These are phyloP conservation scores for Scutellaria galericulata DNA, from an alignment of 257 asterid genomes.

Conservation along the genomic window DNA sequence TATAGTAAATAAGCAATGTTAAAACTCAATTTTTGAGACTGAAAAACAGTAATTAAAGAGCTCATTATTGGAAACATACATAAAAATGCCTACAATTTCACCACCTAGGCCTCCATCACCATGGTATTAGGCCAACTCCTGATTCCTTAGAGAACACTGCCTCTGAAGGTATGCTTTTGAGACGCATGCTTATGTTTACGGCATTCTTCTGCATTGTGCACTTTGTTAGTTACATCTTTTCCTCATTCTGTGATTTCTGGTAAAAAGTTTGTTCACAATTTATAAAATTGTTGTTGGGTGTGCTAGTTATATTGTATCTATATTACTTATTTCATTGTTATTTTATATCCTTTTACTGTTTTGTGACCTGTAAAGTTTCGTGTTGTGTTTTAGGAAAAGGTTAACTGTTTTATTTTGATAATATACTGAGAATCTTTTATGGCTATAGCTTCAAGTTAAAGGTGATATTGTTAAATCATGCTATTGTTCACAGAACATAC, in stretches of 20 bases:
- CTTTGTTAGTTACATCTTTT: not conserved
- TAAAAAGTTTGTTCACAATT: not conserved
- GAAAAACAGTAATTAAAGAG: too few relatives aligned
- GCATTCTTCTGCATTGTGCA: not conserved
- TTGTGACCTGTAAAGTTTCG: too few relatives aligned
- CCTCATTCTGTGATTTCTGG: not conserved
- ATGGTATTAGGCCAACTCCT: too few relatives aligned
- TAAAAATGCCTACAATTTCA: too few relatives aligned
- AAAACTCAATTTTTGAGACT: too few relatives aligned
- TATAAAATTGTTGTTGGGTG: not conserved
- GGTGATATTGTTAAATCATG: constrained; percentile 9
- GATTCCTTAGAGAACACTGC: too few relatives aligned
- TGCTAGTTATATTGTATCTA: constrained; percentile 17
- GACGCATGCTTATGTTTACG: not conserved
- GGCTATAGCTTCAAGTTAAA: not conserved
- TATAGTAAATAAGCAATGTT: too few relatives aligned
- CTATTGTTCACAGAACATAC: not conserved
- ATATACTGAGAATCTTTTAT: constrained; percentile 14
- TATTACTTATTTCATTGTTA: not conserved
- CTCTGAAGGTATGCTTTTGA: not conserved
- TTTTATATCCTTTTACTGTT: too few relatives aligned
- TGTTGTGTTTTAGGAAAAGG: not conserved
- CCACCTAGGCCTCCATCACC: too few relatives aligned
- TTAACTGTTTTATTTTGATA: not conserved
- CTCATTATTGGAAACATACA: too few relatives aligned